phyloP scores from a whole-genome alignment of 495 filamentous ascomycete species.

The Penicillium psychrofluorescens region DNA sequence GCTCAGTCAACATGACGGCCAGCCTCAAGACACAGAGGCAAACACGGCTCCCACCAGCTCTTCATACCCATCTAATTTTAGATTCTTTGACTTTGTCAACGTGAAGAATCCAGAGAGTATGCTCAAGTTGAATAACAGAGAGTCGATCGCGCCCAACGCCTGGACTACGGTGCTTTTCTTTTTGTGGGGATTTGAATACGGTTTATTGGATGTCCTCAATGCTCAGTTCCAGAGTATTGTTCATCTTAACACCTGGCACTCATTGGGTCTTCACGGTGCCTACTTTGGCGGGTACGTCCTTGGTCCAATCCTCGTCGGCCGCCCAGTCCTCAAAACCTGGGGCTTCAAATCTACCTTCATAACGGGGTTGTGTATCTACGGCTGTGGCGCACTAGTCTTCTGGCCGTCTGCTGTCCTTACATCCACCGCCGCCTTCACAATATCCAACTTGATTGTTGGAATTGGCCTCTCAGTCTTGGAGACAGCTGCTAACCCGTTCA shows the following conservation, averaged over 20 bases:
- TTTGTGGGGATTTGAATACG: constrained; percentile 83
- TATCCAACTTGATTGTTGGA: constrained; percentile 63
- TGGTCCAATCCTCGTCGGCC: constrained; percentile 51
- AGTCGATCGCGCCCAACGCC: constrained; percentile 49
- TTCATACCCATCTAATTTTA: constrained; percentile 30
- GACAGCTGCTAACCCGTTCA: constrained; percentile 61
- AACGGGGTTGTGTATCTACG: constrained; percentile 56
- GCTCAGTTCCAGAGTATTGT: constrained; percentile 45
- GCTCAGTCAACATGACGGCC: constrained; percentile 18
- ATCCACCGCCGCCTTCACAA: constrained; percentile 56
- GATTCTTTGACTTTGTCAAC: constrained; percentile 78
- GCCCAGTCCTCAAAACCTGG: constrained; percentile 50
- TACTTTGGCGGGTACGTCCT: constrained; percentile 59
- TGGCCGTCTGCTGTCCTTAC: constrained; percentile 66
- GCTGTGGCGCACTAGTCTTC: constrained; percentile 59
- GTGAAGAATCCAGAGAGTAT: constrained; percentile 73
- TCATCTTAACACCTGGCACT: constrained; percentile 38
- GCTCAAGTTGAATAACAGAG: constrained; percentile 51
- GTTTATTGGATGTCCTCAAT: constrained; percentile 71
- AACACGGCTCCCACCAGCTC: constrained; percentile 22
- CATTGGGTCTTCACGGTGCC: constrained; percentile 53
- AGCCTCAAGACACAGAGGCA: constrained; percentile 22
- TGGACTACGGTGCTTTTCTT: constrained; percentile 75
- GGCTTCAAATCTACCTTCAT: constrained; percentile 64
- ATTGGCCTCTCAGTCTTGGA: constrained; percentile 58